Base-by-base conservation (phyloP, 2,329 filamentous ascomycete genomes). In the Fonsecaea nubica region DNA sequence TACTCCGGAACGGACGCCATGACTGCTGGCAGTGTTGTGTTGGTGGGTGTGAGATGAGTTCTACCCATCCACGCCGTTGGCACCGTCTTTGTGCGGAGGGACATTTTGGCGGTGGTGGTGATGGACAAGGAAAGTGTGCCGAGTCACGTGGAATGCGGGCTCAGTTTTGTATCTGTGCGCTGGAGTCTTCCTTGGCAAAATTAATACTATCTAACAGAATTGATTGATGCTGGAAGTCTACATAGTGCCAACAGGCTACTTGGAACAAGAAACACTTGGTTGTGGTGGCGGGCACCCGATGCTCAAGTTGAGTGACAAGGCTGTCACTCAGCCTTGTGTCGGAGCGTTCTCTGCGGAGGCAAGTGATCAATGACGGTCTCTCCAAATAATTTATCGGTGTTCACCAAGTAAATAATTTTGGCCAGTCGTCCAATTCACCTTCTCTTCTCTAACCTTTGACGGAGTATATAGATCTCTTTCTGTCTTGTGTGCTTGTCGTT, bases 21-120 rank as follows among this genome's bases (percentile, higher is more conserved):
- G 83, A 90, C 89, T 12, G 91, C 93, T 78, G 97, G 97, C 0
- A 92, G 96, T 3, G 90, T 92, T 78, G 97, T 97, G 82, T 96
- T 97, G 86, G 94, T 86, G 72, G 93, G 93, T 76, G 92, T 85
- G 33, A 97, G 83, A 64, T 85, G 18, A 48, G 25, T 40, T 55
- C 45, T 33, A 52, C 52, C 30, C 30, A 1, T 32, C 30, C 30
- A 5, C 30, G 4, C 30, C 30, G 30, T 32, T 32, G 30, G 30
- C 6, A 6, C 30, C 30, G 50, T 15, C 52, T 62, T 67, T 67
- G 65, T 67, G 65, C 58, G 59, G 42, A 53, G 45, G 30, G 58
- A 67, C 65, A 67, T 64, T 63, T 65, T 65, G 58, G 58, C 56
- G 53, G 55, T 57, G 58, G 36, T 38, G 60, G 59, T 15, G 32